These are phyloP conservation scores for Claviceps paspali DNA, from an alignment of 2,329 filamentous ascomycete species.

Conservation along the genomic window DNA sequence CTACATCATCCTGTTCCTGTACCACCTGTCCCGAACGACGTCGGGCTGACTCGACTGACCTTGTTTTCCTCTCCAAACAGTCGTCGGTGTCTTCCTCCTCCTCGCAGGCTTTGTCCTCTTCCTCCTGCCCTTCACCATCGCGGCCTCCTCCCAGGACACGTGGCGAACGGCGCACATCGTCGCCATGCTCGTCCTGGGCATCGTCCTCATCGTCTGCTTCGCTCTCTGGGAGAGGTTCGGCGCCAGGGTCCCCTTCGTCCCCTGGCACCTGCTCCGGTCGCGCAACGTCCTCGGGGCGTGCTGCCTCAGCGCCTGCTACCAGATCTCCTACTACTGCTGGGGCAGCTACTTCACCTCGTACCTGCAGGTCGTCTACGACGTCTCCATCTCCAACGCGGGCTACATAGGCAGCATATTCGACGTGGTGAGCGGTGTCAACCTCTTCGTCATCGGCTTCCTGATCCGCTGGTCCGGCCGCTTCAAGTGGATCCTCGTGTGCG, in stretches of 20 bases:
- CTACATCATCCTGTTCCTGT: too few species aligned
- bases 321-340: slow-evolving; percentile 36
- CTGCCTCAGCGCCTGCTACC: slow-evolving; percentile 26
- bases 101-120: slow-evolving; percentile 42
- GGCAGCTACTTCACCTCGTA: slow-evolving; percentile 41
- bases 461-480: slow-evolving; percentile 31
- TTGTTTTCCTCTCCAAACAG: slow-evolving; percentile 6
- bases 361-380: slow-evolving; percentile 34
- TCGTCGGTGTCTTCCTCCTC: slow-evolving; percentile 41
- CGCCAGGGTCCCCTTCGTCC: slow-evolving; percentile 43
- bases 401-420: slow-evolving; percentile 35
- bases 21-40: too few species aligned
- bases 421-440: slow-evolving; percentile 34
- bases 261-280: slow-evolving; percentile 32
- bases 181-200: slow-evolving; percentile 45
- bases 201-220: slow-evolving; percentile 39
- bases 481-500: slow-evolving; percentile 29
- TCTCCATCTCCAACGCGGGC: slow-evolving; percentile 25
- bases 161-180: slow-evolving; percentile 41
- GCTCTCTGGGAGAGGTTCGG: slow-evolving; percentile 40
- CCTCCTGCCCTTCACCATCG: slow-evolving; percentile 49
- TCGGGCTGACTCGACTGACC: too few species aligned
- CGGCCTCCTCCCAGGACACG: slow-evolving; percentile 27
- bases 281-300: slow-evolving; percentile 38
- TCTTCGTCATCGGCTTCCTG: slow-evolving; percentile 31